Conservation (phyloP, 2,329 filamentous ascomycete genomes). For the Elsinoe necatrix region DNA sequence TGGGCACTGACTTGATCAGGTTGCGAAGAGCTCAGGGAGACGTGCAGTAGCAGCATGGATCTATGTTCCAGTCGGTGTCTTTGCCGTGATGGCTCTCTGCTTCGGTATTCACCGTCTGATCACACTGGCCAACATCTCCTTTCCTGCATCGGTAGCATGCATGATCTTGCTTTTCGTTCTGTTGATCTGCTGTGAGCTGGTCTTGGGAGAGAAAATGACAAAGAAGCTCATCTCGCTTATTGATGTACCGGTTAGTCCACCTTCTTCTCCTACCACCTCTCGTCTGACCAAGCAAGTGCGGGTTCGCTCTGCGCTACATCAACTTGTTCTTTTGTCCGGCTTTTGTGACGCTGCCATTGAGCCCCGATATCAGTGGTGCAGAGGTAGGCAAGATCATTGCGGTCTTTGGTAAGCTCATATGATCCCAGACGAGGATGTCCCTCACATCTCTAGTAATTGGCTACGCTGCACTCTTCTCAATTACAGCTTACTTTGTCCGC, state of each 20-base stretch:
- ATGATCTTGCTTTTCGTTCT: constrained; percentile 47
- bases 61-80: constrained; percentile 40
- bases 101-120: constrained; percentile 37
- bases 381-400: constrained; percentile 53
- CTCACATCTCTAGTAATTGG: constrained; percentile 40
- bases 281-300: constrained; percentile 35
- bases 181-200: constrained; percentile 40
- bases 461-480: constrained; percentile 45
- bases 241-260: constrained; percentile 43
- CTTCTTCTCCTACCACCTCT: constrained; percentile 18
- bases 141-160: constrained; percentile 53
- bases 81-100: constrained; percentile 34
- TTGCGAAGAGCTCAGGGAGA: constrained; percentile 31
- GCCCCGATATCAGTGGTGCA: constrained; percentile 43
- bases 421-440: background rate
- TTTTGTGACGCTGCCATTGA: constrained; percentile 52
- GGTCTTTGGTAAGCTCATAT: constrained; percentile 44
- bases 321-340: constrained; percentile 52
- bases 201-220: constrained; percentile 44
- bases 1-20: background rate
- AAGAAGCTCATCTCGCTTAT: constrained; percentile 42
- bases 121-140: constrained; percentile 42
- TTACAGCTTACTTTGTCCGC: constrained; percentile 48
- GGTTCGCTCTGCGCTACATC: constrained; percentile 52
- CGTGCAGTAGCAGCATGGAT: constrained; percentile 37